Evolutionary conservation across 768 basidiomycete genomes (phyloP).

Genomic region (Butyriboletus loyo): DNA sequence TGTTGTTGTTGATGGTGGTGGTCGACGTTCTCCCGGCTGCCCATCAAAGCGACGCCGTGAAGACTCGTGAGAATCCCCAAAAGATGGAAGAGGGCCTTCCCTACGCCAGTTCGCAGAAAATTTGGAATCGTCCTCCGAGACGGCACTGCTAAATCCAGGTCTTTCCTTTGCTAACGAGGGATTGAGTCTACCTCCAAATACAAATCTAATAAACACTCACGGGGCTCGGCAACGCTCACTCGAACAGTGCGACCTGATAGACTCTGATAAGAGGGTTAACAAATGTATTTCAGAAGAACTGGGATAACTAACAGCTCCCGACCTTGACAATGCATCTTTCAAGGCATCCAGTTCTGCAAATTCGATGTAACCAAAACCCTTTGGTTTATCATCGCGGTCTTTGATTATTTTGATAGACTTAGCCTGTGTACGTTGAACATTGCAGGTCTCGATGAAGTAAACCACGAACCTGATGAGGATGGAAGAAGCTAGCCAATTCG

Average conservation of each 20-base stretch:
- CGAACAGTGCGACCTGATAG: conserved; percentile 80
- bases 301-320: conserved; percentile 55
- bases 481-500: conserved; percentile 82
- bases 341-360: conserved; percentile 84
- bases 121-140: conserved; percentile 69
- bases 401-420: conserved; percentile 90
- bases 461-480: conserved; percentile 51
- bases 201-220: conserved; percentile 48
- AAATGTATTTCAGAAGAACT: background rate
- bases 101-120: conserved; percentile 85
- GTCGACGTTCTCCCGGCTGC: conserved; percentile 40
- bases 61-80: conserved; percentile 56
- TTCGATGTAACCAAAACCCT: conserved; percentile 98
- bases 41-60: conserved; percentile 70
- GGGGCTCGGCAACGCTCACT: conserved; percentile 94
- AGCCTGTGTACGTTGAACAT: conserved; percentile 40
- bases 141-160: conserved; percentile 47
- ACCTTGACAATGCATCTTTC: conserved; percentile 76
- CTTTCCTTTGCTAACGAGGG: conserved; percentile 69
- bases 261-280: conserved; percentile 36
- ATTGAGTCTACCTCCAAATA: conserved; percentile 8
- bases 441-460: background rate
- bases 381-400: conserved; percentile 91
- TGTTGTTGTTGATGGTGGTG: conserved; percentile 43
- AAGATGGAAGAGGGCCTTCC: conserved; percentile 78